Base-by-base conservation (phyloP, 2,329 filamentous ascomycete genomes). In the Rutstroemia sp. region DNA sequence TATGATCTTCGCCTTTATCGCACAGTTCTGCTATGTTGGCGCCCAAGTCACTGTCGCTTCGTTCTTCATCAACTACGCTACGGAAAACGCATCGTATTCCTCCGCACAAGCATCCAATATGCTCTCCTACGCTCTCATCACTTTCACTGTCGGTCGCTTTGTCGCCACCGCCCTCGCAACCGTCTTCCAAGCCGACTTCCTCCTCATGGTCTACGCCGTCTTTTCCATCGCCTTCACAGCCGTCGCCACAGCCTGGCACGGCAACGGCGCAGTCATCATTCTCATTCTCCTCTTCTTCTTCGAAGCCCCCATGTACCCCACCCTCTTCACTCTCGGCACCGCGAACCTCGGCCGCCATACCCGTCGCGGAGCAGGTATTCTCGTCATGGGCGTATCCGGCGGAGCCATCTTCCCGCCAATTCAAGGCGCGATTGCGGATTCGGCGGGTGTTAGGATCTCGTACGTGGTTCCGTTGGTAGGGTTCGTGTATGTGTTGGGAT, bases 281-380 rank as follows among this genome's bases (percentile, higher is more conserved):
- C 78, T 90, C 30, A 88, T 83, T 69, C 60, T 88, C 9, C 82
- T 85, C 6, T 76, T 91, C 23, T 90, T 92, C 75, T 92, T 92
- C 71, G 88, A 89, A 71, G 86, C 81, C 4, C 87, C 89, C 66
- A 87, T 85, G 70, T 92, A 92, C 75, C 88, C 88, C 0, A 91
- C 87, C 17, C 90, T 92, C 65, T 83, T 92, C 30, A 87, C 87
- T 0, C 76, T 92, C 2, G 86, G 86, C 8, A 89, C 90, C 75
- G 80, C 86, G 21, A 87, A 87, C 2, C 76, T 91, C 1, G 88
- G 89, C 5, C 80, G 83, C 17, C 85, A 92, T 72, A 88, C 85
- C 38, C 91, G 92, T 75, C 80, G 87, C 58, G 88, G 88, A 1
- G 84, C 83, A 2, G 87, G 87, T 4, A 87, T 82, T 69, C 83